Evolutionary conservation across 208 protist genomes (phyloP), one percentile per base, ranked within the genome.

Genomic region (Zelonia costaricensis): DNA sequence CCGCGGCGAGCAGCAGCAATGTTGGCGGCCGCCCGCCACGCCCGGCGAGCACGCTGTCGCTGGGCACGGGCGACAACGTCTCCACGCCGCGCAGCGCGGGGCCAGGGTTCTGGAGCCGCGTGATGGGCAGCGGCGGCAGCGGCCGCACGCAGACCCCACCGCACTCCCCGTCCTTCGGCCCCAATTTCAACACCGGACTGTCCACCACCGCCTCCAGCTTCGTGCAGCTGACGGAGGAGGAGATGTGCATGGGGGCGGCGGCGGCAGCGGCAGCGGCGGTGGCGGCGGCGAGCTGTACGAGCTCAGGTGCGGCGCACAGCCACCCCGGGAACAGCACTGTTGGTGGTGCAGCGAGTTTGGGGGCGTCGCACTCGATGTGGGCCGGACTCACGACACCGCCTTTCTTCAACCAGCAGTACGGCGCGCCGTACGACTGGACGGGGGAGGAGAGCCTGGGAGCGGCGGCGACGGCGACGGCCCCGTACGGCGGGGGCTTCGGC

Each of bases 181-280:
- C 47, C 12, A 18, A 35, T 3, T 27, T 28, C 10, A 18, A 52
- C 55, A 70, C 63, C 12, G 54, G 63, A 8, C 25, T 56, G 20
- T 58, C 55, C 8, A 70, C 64, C 9, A 62, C 47, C 5, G 49
- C 47, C 3, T 70, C 64, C 0, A 70, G 64, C 46, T 70, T 62
- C 40, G 64, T 70, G 28, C 64, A 70, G 55, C 48, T 70, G 12
- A 62, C 46, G 4, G 64, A 70, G 35, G 64, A 63, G 38, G 64
- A 70, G 10, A 30, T 70, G 7, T 54, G 55, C 9, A 58, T 70
- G 55, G 28, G 9, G 46, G 49, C 40, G 60, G 44, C 33, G 27
- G 31, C 52, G 51, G 12, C 31, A 25, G 22, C n/a, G 40, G 36
- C 31, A 36, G 36, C 36, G 10, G 31, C 48, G 42, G 43, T 18